Evolutionary conservation across 78 protist species (phyloP).

Genomic region (Monosiga brevicollis): DNA sequence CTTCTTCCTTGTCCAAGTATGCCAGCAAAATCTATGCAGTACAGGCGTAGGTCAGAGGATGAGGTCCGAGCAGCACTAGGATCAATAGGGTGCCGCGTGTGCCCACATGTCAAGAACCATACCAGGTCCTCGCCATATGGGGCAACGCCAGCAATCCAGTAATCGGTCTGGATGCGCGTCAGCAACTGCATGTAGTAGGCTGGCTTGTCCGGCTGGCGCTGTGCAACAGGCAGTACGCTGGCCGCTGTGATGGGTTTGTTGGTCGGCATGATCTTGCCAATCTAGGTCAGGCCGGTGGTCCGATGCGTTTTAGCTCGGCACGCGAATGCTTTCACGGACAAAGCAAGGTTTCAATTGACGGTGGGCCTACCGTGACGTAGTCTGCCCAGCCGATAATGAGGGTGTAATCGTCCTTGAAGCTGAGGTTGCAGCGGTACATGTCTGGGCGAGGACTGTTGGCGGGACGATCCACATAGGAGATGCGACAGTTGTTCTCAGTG

Average conservation of each 20-base stretch:
- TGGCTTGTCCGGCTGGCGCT: neutral
- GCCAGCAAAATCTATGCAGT: constrained; percentile 58
- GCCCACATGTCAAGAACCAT: too few relatives aligned
- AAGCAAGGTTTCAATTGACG: neutral
- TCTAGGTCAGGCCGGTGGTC: neutral
- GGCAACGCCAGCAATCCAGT: constrained; percentile 65
- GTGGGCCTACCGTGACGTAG: constrained; percentile 29
- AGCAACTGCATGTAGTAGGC: constrained; percentile 21
- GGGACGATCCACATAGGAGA: constrained; percentile 54
- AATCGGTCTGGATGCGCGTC: constrained; percentile 49
- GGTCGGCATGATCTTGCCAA: constrained; percentile 6
- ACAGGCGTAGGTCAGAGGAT: too few relatives aligned
- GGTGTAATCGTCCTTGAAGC: constrained; percentile 58
- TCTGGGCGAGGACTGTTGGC: constrained; percentile 16
- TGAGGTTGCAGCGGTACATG: constrained; percentile 48
- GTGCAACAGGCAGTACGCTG: neutral
- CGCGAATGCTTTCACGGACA: neutral
- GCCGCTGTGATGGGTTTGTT: constrained; percentile 11
- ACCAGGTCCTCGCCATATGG: constrained; percentile 56
- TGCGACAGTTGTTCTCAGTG: constrained; percentile 36
- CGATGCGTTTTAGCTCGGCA: neutral
- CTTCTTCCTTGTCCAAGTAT: constrained; percentile 21
- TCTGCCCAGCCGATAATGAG: constrained; percentile 87
- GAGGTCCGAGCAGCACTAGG: too few relatives aligned
- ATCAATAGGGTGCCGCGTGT: too few relatives aligned